Conservation (phyloP, 2,329 filamentous ascomycete species). For the Ceratocystiopsis minuta region DNA sequence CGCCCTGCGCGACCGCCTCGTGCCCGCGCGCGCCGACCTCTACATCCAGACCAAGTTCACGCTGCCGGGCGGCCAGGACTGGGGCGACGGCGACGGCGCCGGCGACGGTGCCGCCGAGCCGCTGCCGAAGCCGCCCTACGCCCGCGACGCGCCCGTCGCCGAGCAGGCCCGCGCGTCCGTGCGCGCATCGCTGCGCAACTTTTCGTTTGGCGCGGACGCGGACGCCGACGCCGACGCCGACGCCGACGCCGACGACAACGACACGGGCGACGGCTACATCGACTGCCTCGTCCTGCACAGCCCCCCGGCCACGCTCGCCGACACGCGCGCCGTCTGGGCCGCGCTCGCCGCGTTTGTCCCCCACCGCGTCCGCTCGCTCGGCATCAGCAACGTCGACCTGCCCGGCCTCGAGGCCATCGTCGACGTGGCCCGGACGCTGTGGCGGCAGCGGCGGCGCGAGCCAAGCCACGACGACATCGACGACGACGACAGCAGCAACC, state of each 20-base stretch:
- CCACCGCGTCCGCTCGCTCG: constrained; percentile 42
- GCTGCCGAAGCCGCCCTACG: constrained; percentile 37
- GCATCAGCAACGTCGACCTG: constrained; percentile 58
- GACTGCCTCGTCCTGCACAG: constrained; percentile 61
- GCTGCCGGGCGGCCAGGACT: constrained; percentile 42
- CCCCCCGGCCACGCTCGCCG: constrained; percentile 23
- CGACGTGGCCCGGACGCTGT: constrained; percentile 8
- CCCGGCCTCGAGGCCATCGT: constrained; percentile 35
- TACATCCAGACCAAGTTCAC: constrained; percentile 79
- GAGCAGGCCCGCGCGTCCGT: constrained; percentile 52
- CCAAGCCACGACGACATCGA: neutral
- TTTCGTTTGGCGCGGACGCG: constrained; percentile 22
- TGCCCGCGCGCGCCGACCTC: constrained; percentile 33
- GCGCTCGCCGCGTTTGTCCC: constrained; percentile 50
- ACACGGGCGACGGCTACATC: constrained; percentile 28
- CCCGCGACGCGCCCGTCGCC: constrained; percentile 34
- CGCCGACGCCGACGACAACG: constrained; percentile 1
- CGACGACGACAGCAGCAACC: neutral
- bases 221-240: constrained; percentile 1
- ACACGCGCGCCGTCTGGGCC: constrained; percentile 46
- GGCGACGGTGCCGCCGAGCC: neutral
- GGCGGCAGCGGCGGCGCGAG: neutral
- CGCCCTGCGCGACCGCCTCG: constrained; percentile 39
- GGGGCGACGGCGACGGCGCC: constrained; percentile 14
- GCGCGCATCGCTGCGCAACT: constrained; percentile 45